Evolutionary conservation across 2,329 filamentous ascomycete genomes (phyloP), one percentile per base, ranked within the genome.

Genomic region (Penicillium corylophilum): DNA sequence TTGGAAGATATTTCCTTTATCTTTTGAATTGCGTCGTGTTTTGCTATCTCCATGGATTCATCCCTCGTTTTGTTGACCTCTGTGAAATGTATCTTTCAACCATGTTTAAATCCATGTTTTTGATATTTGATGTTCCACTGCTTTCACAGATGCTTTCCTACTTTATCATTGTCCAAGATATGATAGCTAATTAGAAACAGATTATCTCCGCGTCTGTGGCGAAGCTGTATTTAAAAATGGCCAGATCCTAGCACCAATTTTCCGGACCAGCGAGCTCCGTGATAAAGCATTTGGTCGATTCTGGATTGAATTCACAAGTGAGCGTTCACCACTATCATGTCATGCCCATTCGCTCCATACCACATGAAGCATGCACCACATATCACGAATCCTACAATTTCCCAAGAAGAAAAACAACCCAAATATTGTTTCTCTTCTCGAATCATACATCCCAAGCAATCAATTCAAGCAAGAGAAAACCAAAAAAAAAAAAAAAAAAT

Each of bases 221-320:
- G 71, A 72, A 48, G 63, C 65, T 1, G 55, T 73, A 10, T 68
- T 74, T 24, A 49, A 57, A 20, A 59, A 61, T 2, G 71, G 71
- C 15, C 61, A 72, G 44, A 28, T 71, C 18, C 61, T 73, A n/a
- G 66, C 70, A 2, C 70, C 70, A 1, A 48, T 74, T 16, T 53
- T 68, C 1, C 64, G 67, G 12, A 55, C 65, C 3, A 46, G 48
- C 8, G 57, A 62, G 54, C 60, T 75, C 7, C 66, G 71, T 18
- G 70, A 73, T 44, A 71, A 75, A 52, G 66, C 71, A 7, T 75
- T 75, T 56, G 67, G 69, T 15, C 63, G 61, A 16, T 75, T 74
- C 58, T 76, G 73, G 73, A 59, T 74, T 36, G 64, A 67, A 15
- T 70, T 71, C 48, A 71, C 64, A 13, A 61, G 71, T 74, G 47